Percentiles rank a stretch among this genome's conserved stretches.
Conservation (phyloP, 169 alveolate genomes). For the Plasmodium berghei region DNA sequence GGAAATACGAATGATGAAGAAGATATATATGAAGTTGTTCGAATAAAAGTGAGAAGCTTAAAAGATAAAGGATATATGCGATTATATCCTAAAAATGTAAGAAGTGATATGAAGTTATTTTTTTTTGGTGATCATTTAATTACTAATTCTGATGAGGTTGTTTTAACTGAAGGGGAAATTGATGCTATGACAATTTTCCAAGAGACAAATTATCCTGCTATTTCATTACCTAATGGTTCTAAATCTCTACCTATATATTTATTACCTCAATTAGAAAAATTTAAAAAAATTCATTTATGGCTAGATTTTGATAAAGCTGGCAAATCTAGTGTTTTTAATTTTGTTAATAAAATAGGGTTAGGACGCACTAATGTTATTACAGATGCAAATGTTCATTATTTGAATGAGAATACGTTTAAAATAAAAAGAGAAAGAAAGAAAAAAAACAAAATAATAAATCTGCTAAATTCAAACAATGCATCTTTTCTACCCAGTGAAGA, state of each 20-base stretch:
- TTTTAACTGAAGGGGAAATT: conserved; percentile 97
- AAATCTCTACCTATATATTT: conserved; percentile 92
- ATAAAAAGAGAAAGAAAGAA: not conserved
- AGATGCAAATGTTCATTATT: conserved; percentile 67
- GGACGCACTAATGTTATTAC: conserved; percentile 92
- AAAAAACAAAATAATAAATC: not conserved
- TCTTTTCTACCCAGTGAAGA: not conserved
- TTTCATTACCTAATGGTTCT: conserved; percentile 96
- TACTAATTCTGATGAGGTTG: conserved; percentile 81
- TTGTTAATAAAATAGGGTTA: conserved; percentile 93
- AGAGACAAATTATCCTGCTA: conserved; percentile 92
- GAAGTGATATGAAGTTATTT: conserved; percentile 88
- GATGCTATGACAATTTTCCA: conserved; percentile 96
- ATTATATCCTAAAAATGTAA: conserved; percentile 91
- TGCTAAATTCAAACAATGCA: not conserved
- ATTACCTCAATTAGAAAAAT: conserved; percentile 91
- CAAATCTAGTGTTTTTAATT: conserved; percentile 91
- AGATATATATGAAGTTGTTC: conserved; percentile 72
- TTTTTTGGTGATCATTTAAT: conserved; percentile 92
- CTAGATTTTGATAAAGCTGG: conserved; percentile 96
- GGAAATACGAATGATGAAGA: conserved; percentile 10
- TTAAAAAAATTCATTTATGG: conserved; percentile 94
- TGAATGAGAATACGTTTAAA: conserved; percentile 48
- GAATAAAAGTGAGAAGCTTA: conserved; percentile 83
- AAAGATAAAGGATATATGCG: conserved; percentile 90